phyloP scores from a whole-genome alignment of 495 filamentous ascomycete genomes.

The Platismatia glauca region DNA sequence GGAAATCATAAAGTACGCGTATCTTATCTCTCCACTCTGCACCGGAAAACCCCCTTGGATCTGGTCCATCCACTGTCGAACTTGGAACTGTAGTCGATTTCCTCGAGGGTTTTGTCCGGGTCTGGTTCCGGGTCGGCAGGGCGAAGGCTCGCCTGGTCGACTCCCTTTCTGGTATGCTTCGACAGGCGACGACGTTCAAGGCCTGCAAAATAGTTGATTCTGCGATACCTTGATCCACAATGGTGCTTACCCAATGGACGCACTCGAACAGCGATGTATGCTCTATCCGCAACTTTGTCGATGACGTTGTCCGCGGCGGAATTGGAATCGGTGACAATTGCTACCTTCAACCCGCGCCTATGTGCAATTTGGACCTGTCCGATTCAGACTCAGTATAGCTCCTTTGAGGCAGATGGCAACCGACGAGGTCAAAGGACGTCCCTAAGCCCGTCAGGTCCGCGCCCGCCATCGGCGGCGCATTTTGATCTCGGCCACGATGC shows the following conservation, averaged over 20 bases:
- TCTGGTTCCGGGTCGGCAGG: neutral
- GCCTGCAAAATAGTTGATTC: neutral
- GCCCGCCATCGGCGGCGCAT: too few relatives aligned
- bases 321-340: neutral
- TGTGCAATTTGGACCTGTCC: neutral
- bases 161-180: neutral
- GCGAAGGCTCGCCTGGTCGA: neutral
- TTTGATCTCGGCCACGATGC: too few relatives aligned
- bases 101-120: fast-evolving
- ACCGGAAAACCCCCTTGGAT: too few relatives aligned
- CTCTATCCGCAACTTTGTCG: neutral
- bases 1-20: too few relatives aligned
- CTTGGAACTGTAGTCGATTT: too few relatives aligned
- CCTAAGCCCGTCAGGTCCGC: too few relatives aligned
- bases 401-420: too few relatives aligned
- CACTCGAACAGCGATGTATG: neutral
- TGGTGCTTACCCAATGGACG: neutral
- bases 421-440: too few relatives aligned
- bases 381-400: too few relatives aligned
- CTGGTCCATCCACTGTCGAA: too few relatives aligned
- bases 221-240: too few relatives aligned
- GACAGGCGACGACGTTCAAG: neutral
- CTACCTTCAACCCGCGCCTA: neutral
- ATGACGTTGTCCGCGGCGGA: neutral
- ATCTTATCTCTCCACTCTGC: too few relatives aligned